Evolutionary conservation across 352 stramenopile species (phyloP), one percentile per base, ranked within the genome.

Genomic region (Globisporangium lucens): DNA sequence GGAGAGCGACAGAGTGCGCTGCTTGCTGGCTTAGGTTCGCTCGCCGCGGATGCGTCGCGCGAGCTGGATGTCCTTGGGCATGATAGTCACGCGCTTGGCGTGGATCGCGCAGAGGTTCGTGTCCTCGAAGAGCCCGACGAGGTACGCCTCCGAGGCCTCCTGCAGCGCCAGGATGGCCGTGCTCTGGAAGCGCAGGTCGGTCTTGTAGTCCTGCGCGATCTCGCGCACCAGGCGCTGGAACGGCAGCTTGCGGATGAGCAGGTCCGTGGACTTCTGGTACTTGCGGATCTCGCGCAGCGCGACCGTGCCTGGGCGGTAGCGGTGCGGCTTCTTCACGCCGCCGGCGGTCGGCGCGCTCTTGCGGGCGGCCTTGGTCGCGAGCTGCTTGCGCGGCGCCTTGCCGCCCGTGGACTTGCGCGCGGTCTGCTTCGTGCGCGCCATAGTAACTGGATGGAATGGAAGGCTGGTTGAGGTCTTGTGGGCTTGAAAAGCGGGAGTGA

Each of bases 401-500:
- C 94, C 94, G 60, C 94, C 94, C 52, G 94, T 90, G 59, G 91
- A 98, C 80, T 99, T 99, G 77, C 95, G 91, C n/a, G 96, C 94
- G 47, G 94, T 99, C 79, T 99, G 94, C 83, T 99, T 99, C 74
- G 96, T 98, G 84, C 96, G 91, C 61, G 96, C 95, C 92, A 98
- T 97, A 13, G 51, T 73, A 35, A 36, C 22, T 36, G 17, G 17
- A 12, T 52, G 43, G 27, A 33, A 10, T 52, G 12, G 51, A 2
- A 24, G 55, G 8, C 36, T 65, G 49, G 8, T 22, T 51, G 57
- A 35, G 6, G 63, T 27, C 55, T 69, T 43, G 71, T 33, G 62
- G 63, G 43, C 67, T 66, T 70, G 72, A 61, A 61, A 70, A 72
- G 71, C 63, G 79, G 83, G 83, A 82, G 52, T 59, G 66, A 70